phyloP scores from a whole-genome alignment of 2,329 filamentous ascomycete genomes.

The Drechslerella stenobrocha region DNA sequence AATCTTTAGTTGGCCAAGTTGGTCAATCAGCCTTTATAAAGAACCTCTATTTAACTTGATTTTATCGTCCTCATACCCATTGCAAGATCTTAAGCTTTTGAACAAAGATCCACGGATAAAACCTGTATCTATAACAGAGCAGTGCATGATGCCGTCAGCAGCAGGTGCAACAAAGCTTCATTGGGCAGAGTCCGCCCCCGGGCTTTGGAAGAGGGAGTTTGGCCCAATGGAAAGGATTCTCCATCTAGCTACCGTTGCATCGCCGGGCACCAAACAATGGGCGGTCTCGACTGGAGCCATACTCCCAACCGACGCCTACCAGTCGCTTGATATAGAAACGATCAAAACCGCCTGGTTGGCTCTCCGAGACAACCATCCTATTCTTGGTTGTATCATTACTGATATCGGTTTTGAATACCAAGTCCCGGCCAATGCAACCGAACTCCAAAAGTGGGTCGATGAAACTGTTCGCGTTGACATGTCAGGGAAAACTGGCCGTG shows the following conservation, averaged over 20 bases:
- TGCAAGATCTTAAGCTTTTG: neutral
- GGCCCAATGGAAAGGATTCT: neutral
- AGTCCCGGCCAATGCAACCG: neutral
- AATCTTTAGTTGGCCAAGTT: neutral
- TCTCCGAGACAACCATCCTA: slow-evolving; percentile 9
- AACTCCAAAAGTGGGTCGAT: slow-evolving; percentile 1
- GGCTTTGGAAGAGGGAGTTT: neutral
- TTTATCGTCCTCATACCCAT: neutral
- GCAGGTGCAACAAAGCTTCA: neutral
- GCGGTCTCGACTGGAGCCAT: neutral
- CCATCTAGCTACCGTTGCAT: neutral
- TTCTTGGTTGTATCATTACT: slow-evolving; percentile 2
- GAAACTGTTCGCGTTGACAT: slow-evolving; percentile 1
- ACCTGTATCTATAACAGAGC: too few species aligned
- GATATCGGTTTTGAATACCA: slow-evolving; percentile 2
- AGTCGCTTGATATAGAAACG: neutral
- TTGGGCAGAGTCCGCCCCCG: neutral
- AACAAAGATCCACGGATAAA: too few species aligned
- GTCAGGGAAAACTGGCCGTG: neutral
- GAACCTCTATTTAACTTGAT: neutral
- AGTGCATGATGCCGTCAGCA: neutral
- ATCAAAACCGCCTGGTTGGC: slow-evolving; percentile 15
- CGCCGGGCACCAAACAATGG: neutral
- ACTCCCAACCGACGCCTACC: neutral
- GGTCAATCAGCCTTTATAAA: neutral